Base-by-base conservation (phyloP, 2,329 filamentous ascomycete species). In the Ascochyta fabae region DNA sequence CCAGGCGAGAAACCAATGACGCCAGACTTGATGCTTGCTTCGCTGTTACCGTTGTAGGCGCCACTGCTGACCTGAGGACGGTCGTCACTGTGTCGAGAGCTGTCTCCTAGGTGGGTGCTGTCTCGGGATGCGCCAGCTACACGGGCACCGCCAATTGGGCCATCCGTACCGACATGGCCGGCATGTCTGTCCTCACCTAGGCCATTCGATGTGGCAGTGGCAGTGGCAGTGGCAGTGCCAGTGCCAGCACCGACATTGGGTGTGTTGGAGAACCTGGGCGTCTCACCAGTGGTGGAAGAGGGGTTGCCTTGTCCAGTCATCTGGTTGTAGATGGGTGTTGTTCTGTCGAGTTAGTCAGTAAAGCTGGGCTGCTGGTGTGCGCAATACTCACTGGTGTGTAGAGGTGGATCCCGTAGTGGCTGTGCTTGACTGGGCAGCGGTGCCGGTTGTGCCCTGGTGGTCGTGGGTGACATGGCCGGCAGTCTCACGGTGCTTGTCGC, bases 1-100 rank as follows among this genome's bases (percentile, higher is more conserved):
- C 44, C 48, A 49, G 65, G 60, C 10, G 66, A 61, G 48, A 72
- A 72, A 8, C 76, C 76, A 46, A 76, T 71, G 13, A 77, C 73
- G 44, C 74, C 75, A 53, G 74, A 77, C 62, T 76, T 76, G 67
- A 77, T 74, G 59, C 73, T 76, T 16, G 71, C 70, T 27, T 66
- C 67, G 56, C 73, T 77, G 9, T 60, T 53, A 5, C 62, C 68
- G 13, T 69, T 60, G 24, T 46, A 58, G 15, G 61, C 36, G 33
- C 48, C 53, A 29, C 53, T 44, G 24, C 57, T 48, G 5, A 60
- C 58, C 39, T 68, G 53, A 4, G 70, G 69, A 34, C 62, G 65
- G n/a, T 41, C 58, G 15, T 51, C 43, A 19, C 53, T 45, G 8
- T 13, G 24, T 26, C 19, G 48, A 40, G 49, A 26, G 22, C 27